phyloP scores from a whole-genome alignment of 2,329 filamentous ascomycete species.

The Sphaceloma murrayae region DNA sequence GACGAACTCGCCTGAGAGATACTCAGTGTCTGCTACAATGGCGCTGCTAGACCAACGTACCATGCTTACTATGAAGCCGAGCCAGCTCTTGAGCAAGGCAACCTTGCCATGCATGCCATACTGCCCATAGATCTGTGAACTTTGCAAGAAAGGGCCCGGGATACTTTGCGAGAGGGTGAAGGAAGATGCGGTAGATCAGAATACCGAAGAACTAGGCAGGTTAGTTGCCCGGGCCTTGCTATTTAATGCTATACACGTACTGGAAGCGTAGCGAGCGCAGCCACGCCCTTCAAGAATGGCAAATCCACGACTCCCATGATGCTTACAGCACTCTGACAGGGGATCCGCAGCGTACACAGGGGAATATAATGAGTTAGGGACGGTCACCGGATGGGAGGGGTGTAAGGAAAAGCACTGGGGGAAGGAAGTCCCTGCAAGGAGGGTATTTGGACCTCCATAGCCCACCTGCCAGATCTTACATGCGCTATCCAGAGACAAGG shows the following conservation, averaged over 20 bases:
- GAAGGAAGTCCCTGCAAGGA: background rate
- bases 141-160: slow-evolving; percentile 33
- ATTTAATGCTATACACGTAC: background rate
- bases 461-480: slow-evolving; percentile 6
- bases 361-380: too few relatives aligned
- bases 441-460: background rate
- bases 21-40: too few relatives aligned
- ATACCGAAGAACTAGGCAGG: slow-evolving; percentile 1
- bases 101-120: slow-evolving; percentile 25
- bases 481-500: slow-evolving; percentile 10
- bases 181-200: slow-evolving; percentile 32
- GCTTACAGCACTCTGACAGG: background rate
- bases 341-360: too few relatives aligned
- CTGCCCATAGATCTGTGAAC: slow-evolving; percentile 24
- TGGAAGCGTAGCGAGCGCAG: slow-evolving; percentile 4
- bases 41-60: too few relatives aligned
- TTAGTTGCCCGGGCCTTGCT: background rate
- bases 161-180: slow-evolving; percentile 37
- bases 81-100: slow-evolving; percentile 29
- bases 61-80: slow-evolving; percentile 60
- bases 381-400: too few relatives aligned
- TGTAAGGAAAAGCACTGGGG: background rate
- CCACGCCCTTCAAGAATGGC: slow-evolving; percentile 6
- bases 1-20: slow-evolving; percentile 50
- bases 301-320: slow-evolving; percentile 6